These are phyloP conservation scores for Tripidium arundinaceum DNA, from an alignment of 202 grass and related monocot species.

Conservation along the genomic window DNA sequence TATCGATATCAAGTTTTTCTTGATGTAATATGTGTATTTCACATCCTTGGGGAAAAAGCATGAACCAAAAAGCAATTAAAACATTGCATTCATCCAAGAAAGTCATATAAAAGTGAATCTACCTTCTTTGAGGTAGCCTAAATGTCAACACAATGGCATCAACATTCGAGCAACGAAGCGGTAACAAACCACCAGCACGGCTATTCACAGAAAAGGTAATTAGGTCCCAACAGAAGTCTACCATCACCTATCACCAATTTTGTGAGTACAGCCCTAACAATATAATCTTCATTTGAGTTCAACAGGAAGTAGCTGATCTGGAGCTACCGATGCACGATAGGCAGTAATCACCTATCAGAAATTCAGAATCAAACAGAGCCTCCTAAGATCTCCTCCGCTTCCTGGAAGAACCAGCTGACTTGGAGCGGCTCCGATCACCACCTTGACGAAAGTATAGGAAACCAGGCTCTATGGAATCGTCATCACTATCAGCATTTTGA, in stretches of 20 bases:
- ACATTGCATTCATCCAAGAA: background rate
- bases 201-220: conserved; percentile 10
- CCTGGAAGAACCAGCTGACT: background rate
- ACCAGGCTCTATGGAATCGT: conserved; percentile 51
- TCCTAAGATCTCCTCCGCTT: conserved; percentile 2
- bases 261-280: conserved; percentile 1
- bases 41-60: background rate
- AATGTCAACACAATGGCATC: conserved; percentile 16
- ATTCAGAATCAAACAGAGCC: background rate
- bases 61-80: background rate
- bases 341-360: background rate
- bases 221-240: background rate
- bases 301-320: background rate
- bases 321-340: background rate
- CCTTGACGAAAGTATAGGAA: conserved; percentile 29
- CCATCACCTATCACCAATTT: conserved; percentile 3
- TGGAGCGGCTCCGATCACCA: background rate
- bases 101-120: background rate
- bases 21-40: background rate
- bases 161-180: background rate
- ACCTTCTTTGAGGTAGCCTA: background rate
- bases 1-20: background rate
- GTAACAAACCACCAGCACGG: background rate
- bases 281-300: background rate
- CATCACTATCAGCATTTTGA: conserved; percentile 52